Conservation (phyloP, 23 red algal genomes). For the Gracilaria caudata region DNA sequence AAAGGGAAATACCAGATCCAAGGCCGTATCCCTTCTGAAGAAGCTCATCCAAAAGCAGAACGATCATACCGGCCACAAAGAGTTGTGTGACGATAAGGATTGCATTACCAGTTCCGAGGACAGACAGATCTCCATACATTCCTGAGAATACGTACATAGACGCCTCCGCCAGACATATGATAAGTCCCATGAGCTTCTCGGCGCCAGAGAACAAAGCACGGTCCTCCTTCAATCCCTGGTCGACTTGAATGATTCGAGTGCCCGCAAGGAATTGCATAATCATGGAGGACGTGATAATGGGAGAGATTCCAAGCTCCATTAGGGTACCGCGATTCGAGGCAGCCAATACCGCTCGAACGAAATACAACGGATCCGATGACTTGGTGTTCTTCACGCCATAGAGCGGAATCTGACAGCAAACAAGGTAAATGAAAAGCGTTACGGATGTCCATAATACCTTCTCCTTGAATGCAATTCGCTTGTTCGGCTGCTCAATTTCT, state of each 20-base stretch:
- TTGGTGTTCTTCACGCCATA: slow-evolving; percentile 98
- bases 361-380: slow-evolving; percentile 96
- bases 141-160: slow-evolving; percentile 94
- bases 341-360: slow-evolving; percentile 91
- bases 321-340: slow-evolving; percentile 96
- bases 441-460: slow-evolving; percentile 93
- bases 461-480: slow-evolving; percentile 93
- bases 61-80: slow-evolving; percentile 93
- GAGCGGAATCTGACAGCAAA: slow-evolving; percentile 98
- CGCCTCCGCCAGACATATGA: slow-evolving; percentile 90
- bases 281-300: slow-evolving; percentile 96
- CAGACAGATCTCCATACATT: slow-evolving; percentile 93
- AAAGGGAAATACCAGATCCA: slow-evolving; percentile 96
- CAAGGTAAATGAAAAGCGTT: slow-evolving; percentile 96
- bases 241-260: slow-evolving; percentile 93
- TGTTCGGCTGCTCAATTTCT: slow-evolving; percentile 87
- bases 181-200: slow-evolving; percentile 95
- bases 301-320: slow-evolving; percentile 99
- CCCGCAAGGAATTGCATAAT: slow-evolving; percentile 99
- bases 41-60: slow-evolving; percentile 97
- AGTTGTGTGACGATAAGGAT: slow-evolving; percentile 95
- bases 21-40: slow-evolving; percentile 98
- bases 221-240: slow-evolving; percentile 87
- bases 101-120: slow-evolving; percentile 87
- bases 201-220: slow-evolving; percentile 92